Evolutionary conservation across 495 filamentous ascomycete species (phyloP), one percentile per base, ranked within the genome.

Genomic region (Viridothelium virens): DNA sequence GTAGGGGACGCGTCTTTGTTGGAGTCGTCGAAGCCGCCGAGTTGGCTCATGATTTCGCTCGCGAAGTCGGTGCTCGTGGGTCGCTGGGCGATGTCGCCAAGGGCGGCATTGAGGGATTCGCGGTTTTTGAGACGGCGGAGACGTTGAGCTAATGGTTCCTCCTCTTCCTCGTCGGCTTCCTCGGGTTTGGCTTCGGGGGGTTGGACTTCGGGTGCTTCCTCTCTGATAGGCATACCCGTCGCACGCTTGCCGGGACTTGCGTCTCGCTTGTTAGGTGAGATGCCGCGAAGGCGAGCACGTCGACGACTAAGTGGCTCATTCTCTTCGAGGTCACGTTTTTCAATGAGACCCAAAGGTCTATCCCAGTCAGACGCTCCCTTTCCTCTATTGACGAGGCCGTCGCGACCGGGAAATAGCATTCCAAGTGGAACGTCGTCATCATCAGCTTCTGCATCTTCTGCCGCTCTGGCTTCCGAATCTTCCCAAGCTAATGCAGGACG

Each of bases 401-500:
- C 73, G 70, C 86, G 87, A 25, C 83, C 80, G 1, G 86, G 84
- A 70, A 84, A 90, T 18, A 98, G 80, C 74, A 96, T 80, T 25
- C 86, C 94, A 25, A 98, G 82, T 6, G 94, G 94, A 12, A 96
- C 88, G 66, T 91, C 88, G 38, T 96, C 92, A 65, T 89, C 86
- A 62, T 86, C 84, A 6, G 85, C 82, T 10, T 78, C 77, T 33
- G 74, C 69, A 34, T 86, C 84, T 18, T 80, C 74, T 36, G 77
- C 77, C 10, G 72, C 72, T 6, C 73, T 69, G 39, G 74, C 73
- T 38, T 80, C 75, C 6, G 85, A 84, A 65, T 88, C 86, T 74
- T 97, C 91, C 94, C 95, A 98, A 4, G 95, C 94, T 11, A 98
- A 82, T 65, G 89, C 87, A 1, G 95, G 85, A 53, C 86, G 87